Percentiles rank a stretch among this genome's conserved stretches.
Conservation (phyloP, 2,329 filamentous ascomycete species). For the Didymella segeticola region DNA sequence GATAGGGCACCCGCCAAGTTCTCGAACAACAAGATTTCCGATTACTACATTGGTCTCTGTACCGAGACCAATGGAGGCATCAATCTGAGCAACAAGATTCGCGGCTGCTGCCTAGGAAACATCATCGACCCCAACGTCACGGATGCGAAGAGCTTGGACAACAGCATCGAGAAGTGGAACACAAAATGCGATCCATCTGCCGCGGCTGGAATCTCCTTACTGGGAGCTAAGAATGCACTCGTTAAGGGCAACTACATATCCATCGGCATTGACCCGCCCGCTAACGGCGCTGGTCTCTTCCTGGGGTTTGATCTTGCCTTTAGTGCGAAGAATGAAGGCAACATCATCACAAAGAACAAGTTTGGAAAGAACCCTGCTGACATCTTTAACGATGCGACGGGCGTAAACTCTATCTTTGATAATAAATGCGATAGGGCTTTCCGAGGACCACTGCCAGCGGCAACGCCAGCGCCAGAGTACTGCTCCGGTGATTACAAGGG, state of each 20-base stretch:
- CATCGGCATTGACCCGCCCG: not conserved
- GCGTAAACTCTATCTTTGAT: not conserved
- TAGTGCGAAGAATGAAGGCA: not conserved
- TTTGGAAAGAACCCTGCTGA: not conserved
- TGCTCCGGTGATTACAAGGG: too few species aligned
- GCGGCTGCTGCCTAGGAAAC: slow-evolving; percentile 16
- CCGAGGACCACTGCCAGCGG: not conserved
- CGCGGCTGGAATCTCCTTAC: slow-evolving; percentile 14
- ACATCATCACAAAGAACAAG: not conserved
- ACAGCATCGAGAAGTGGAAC: slow-evolving; percentile 13
- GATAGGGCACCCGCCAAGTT: slow-evolving; percentile 15
- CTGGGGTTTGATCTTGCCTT: not conserved
- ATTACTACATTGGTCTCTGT: slow-evolving; percentile 20
- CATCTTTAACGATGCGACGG: not conserved
- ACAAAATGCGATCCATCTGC: not conserved
- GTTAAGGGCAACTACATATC: slow-evolving; percentile 19
- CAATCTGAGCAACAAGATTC: slow-evolving; percentile 17
- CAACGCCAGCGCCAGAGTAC: not conserved
- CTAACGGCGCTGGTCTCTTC: not conserved
- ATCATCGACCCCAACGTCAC: slow-evolving; percentile 19
- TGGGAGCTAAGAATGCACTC: slow-evolving; percentile 16
- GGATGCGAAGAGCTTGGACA: slow-evolving; percentile 16
- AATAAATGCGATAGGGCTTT: not conserved
- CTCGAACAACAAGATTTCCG: slow-evolving; percentile 17
- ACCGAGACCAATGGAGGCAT: slow-evolving; percentile 14